Evolutionary conservation across 176 grass and related monocot genomes (phyloP), one percentile per base, ranked within the genome.

Genomic region (Rhynchospora breviuscula): DNA sequence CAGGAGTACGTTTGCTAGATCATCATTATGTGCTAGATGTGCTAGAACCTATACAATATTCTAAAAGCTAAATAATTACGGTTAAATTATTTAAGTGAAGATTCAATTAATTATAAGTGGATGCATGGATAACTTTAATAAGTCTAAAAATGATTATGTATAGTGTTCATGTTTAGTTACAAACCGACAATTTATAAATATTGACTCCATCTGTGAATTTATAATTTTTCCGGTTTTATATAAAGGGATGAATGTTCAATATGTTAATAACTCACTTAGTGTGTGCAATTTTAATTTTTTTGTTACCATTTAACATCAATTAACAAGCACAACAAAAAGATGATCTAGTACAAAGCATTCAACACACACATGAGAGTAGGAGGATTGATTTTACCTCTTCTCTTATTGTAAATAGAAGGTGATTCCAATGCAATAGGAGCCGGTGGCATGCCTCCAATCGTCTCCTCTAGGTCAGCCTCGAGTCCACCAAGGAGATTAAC

Each of bases 51-150:
- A 76, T 51, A 3, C 10, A 75, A 7, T 76, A 22, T 53, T 53
- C 12, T 77, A 4, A 56, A 77, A 52, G 73, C 11, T 77, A 56
- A 77, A 77, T 77, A 77, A 77, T 77, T 77, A 56, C 48, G 73
- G 53, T 56, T 54, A 56, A 56, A 23, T 56, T 77, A 18, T 56
- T 53, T 6, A 56, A 49, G 7, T 31, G 6, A 77, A 56, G 6
- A 4, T 72, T 52, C 21, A 75, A 22, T 75, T 53, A 56, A 56
- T 22, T 54, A 77, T 75, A 14, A 49, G 45, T 75, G 19, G 21
- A 25, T 62, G 59, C 2, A 48, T 48, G 12, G 12, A 77, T 77
- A 31, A 77, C 48, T 2, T 31, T 48, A 31, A 54, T 54, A 49
- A 77, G 21, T 77, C 73, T 17, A 76, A 29, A 14, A 52, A 51